phyloP scores from a whole-genome alignment of 1,284 basidiomycete genomes.

The Phellinidium pouzarii region DNA sequence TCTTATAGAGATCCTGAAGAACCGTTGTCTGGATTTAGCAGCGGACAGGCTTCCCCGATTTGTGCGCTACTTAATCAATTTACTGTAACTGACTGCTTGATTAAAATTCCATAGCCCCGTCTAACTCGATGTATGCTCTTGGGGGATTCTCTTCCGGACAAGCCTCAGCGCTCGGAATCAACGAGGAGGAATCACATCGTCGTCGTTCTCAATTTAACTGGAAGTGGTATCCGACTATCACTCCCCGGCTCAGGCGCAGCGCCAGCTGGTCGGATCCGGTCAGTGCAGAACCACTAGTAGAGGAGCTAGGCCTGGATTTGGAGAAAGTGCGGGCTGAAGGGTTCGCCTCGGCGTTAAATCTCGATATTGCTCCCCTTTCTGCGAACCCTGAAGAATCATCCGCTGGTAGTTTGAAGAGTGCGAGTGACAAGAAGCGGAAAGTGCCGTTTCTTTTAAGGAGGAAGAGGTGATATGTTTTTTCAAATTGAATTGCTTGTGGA shows the following conservation, averaged over 20 bases:
- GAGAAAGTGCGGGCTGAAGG: not conserved
- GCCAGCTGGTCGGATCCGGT: constrained; percentile 49
- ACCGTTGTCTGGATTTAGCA: constrained; percentile 52
- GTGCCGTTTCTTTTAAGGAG: constrained; percentile 10
- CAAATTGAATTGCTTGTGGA: not conserved
- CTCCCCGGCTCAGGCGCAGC: constrained; percentile 29
- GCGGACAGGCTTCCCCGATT: constrained; percentile 64
- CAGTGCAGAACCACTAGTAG: constrained; percentile 32
- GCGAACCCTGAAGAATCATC: not conserved
- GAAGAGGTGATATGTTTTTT: constrained; percentile 15
- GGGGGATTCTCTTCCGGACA: constrained; percentile 27
- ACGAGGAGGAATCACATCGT: constrained; percentile 34
- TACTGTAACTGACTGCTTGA: not conserved
- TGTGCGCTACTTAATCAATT: constrained; percentile 35
- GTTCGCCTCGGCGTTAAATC: not conserved
- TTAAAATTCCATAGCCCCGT: constrained; percentile 6
- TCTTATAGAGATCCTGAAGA: constrained; percentile 34
- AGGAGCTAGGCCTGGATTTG: constrained; percentile 21
- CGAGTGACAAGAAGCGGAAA: constrained; percentile 15
- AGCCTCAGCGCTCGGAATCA: constrained; percentile 38
- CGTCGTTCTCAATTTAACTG: constrained; percentile 42
- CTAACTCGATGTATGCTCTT: constrained; percentile 13
- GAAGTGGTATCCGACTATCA: constrained; percentile 31
- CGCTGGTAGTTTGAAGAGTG: not conserved
- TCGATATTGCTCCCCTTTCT: not conserved